A percentile compares a stretch with the other conserved stretches of the same genome.
Evolutionary conservation across 2,329 filamentous ascomycete genomes (phyloP).

Genomic region (Raffaelea arxii): DNA sequence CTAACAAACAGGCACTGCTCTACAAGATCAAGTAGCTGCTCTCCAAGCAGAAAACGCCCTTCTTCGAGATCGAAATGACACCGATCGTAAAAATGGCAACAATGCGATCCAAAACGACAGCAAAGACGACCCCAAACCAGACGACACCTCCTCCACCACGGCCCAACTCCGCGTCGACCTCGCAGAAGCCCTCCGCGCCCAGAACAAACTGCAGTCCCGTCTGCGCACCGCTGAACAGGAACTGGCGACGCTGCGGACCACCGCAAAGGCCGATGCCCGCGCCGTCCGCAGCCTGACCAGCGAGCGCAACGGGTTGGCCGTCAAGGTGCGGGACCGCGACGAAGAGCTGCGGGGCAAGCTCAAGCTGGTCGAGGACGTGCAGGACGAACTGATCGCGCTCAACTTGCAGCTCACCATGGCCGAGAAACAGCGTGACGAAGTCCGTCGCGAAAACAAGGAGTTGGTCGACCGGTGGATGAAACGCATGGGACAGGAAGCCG

Average conservation of each 20-base stretch:
- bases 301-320: constrained; percentile 51
- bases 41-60: constrained; percentile 46
- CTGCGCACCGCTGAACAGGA: constrained; percentile 55
- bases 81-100: constrained; percentile 7
- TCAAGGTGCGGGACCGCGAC: constrained; percentile 67
- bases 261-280: constrained; percentile 48
- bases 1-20: constrained; percentile 44
- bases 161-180: constrained; percentile 58
- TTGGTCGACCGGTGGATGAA: constrained; percentile 88
- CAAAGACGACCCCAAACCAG: constrained; percentile 13
- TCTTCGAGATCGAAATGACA: no score
- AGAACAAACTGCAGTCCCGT: constrained; percentile 55
- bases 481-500: constrained; percentile 75
- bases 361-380: constrained; percentile 75
- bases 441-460: constrained; percentile 77
- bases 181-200: constrained; percentile 65
- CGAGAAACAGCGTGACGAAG: constrained; percentile 62
- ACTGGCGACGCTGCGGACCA: constrained; percentile 46
- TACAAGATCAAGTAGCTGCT: constrained; percentile 56
- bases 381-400: constrained; percentile 84
- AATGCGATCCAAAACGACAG: not conserved
- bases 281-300: constrained; percentile 52
- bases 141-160: constrained; percentile 24
- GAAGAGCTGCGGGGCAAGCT: constrained; percentile 79
- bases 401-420: constrained; percentile 82